A percentile compares a stretch with the other conserved stretches of the same genome.
These are phyloP conservation scores for Cercophora samala DNA, from an alignment of 495 filamentous ascomycete genomes.

Conservation along the genomic window DNA sequence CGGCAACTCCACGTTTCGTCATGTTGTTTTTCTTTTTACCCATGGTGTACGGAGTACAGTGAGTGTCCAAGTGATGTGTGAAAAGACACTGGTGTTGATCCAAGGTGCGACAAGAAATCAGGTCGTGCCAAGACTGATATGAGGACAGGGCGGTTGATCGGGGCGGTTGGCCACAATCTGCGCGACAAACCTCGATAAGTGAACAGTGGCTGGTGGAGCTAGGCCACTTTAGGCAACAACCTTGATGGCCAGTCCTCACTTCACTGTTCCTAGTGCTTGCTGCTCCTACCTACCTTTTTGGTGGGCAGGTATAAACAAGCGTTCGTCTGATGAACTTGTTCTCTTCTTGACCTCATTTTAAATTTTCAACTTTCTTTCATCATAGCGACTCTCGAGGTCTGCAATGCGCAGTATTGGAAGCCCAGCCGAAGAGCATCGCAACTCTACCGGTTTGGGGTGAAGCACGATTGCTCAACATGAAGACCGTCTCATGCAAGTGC, in stretches of 20 bases:
- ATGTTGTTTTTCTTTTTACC: conserved; percentile 32
- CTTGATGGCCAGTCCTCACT: conserved; percentile 7
- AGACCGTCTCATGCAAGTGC: conserved; percentile 37
- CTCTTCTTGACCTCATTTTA: background rate
- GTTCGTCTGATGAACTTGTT: background rate
- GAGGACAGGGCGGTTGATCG: background rate
- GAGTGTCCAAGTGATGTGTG: background rate
- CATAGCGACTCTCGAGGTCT: background rate
- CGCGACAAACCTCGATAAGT: background rate
- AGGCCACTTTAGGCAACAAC: conserved; percentile 5
- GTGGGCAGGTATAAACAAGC: no score
- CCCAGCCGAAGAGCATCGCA: background rate
- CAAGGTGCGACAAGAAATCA: background rate
- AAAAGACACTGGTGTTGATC: background rate
- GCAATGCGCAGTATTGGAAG: background rate
- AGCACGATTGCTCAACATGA: conserved; percentile 15
- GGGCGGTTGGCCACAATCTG: background rate
- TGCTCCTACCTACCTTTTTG: no score
- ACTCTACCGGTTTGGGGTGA: background rate
- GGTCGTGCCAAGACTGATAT: background rate
- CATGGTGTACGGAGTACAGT: conserved; percentile 18
- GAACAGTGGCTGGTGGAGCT: background rate
- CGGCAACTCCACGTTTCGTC: conserved; percentile 12
- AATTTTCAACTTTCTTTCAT: background rate
- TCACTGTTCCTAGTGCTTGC: no score